Evolutionary conservation across 495 filamentous ascomycete species (phyloP).

Genomic region (Hypoxylon subgilvum): DNA sequence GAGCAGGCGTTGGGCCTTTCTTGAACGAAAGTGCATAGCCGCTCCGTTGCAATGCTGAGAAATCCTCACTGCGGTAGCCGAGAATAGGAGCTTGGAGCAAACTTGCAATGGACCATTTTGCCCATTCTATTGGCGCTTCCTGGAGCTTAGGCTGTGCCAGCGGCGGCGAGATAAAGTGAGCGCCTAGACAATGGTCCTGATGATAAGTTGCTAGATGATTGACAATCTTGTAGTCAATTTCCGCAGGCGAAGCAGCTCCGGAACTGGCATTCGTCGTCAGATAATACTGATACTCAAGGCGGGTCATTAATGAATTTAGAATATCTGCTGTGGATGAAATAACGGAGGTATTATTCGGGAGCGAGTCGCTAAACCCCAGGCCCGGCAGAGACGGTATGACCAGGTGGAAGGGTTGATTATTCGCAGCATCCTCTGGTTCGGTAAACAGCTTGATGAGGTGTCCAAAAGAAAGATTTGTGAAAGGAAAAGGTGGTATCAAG

Average conservation of each 20-base stretch:
- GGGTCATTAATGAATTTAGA: slow-evolving; percentile 68
- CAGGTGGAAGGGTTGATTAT: slow-evolving; percentile 67
- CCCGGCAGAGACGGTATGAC: slow-evolving; percentile 75
- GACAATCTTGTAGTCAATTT: slow-evolving; percentile 62
- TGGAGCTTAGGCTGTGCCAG: slow-evolving; percentile 42
- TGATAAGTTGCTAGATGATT: slow-evolving; percentile 61
- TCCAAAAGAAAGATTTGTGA: slow-evolving; percentile 70
- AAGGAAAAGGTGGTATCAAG: slow-evolving; percentile 71
- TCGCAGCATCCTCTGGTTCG: slow-evolving; percentile 45
- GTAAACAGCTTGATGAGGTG: slow-evolving; percentile 67
- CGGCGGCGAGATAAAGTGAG: slow-evolving; percentile 64
- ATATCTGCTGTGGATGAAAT: slow-evolving; percentile 63
- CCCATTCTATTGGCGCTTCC: slow-evolving; percentile 47
- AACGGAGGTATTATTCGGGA: slow-evolving; percentile 63
- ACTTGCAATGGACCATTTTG: slow-evolving; percentile 51
- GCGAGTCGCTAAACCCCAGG: slow-evolving; percentile 69
- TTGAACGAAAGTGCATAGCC: slow-evolving; percentile 15
- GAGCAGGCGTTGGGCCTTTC: slow-evolving; percentile 20
- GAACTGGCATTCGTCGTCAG: slow-evolving; percentile 53
- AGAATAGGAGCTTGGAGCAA: slow-evolving; percentile 47
- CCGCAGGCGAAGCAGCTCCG: slow-evolving; percentile 43
- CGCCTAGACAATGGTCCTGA: slow-evolving; percentile 61
- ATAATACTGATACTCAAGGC: slow-evolving; percentile 70
- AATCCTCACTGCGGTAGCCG: slow-evolving; percentile 52
- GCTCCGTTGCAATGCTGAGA: slow-evolving; percentile 35